Evolutionary conservation across 2,329 filamentous ascomycete genomes (phyloP).

Genomic region (Monilinia aucupariae): DNA sequence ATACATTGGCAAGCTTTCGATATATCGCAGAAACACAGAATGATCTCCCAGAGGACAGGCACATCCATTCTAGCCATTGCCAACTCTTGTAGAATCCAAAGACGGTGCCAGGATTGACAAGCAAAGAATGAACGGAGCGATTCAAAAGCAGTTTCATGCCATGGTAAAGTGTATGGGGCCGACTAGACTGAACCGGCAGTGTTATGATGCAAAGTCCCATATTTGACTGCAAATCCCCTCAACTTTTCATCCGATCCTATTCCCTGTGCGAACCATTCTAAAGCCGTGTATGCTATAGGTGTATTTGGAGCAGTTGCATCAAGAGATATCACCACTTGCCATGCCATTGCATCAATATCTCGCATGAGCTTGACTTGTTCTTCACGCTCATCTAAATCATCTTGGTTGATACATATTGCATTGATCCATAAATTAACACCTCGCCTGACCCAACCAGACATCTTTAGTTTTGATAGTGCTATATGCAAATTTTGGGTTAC

Average conservation of each 20-base stretch:
- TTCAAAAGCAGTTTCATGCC: neutral
- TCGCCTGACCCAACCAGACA: conserved; percentile 4
- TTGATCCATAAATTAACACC: conserved; percentile 16
- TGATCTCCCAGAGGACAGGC: conserved; percentile 5
- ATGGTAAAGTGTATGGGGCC: conserved; percentile 8
- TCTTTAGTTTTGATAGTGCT: neutral
- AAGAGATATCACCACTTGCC: conserved; percentile 11
- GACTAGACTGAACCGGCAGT: neutral
- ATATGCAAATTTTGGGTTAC: conserved; percentile 7
- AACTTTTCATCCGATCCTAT: conserved; percentile 1
- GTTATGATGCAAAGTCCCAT: conserved; percentile 2
- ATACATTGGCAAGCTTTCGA: conserved; percentile 12
- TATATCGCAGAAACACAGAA: conserved; percentile 9
- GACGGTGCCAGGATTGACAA: conserved; percentile 12
- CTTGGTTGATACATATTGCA: conserved; percentile 20
- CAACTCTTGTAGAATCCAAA: conserved; percentile 17
- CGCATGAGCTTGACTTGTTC: conserved; percentile 18
- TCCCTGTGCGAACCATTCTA: conserved; percentile 7
- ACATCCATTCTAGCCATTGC: conserved; percentile 11
- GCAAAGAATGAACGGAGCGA: conserved; percentile 8
- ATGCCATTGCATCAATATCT: conserved; percentile 15
- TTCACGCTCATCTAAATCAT: conserved; percentile 16
- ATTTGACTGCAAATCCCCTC: conserved; percentile 12
- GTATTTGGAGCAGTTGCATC: neutral
- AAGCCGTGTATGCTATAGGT: neutral